A percentile compares a stretch with the other conserved stretches of the same genome.
Conservation (phyloP, 352 stramenopile genomes). For the Pythium biforme region DNA sequence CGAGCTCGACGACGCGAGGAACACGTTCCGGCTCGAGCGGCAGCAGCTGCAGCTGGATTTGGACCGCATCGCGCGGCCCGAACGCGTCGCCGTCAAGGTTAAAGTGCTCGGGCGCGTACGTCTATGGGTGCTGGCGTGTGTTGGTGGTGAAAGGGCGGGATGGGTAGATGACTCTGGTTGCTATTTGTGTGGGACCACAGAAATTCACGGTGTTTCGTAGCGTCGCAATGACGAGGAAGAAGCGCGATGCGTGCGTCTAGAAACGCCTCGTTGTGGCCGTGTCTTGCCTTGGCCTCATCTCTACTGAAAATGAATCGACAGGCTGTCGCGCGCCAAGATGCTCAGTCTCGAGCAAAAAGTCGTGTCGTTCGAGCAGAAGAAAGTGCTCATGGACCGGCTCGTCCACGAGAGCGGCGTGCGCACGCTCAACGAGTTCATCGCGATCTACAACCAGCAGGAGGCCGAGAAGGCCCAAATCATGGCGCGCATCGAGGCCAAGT, state of each 20-base stretch:
- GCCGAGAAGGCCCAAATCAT: constrained; percentile 49
- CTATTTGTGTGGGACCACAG: constrained; percentile 1
- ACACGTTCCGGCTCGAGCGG: constrained; percentile 46
- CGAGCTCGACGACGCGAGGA: constrained; percentile 47
- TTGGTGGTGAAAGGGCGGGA: too few species aligned
- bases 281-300: too few species aligned
- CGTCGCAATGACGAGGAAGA: constrained; percentile 35
- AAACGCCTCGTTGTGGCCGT: too few species aligned
- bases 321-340: constrained; percentile 44
- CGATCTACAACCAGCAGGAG: constrained; percentile 63
- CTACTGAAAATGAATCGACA: too few species aligned
- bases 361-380: constrained; percentile 73
- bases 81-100: constrained; percentile 38
- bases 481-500: constrained; percentile 50
- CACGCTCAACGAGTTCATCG: constrained; percentile 65
- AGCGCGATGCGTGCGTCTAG: constrained; percentile 31
- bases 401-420: constrained; percentile 45
- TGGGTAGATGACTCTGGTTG: neutral
- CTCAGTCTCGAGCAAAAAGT: constrained; percentile 61
- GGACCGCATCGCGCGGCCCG: constrained; percentile 41
- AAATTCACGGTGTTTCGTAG: constrained; percentile 34
- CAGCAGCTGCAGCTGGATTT: constrained; percentile 48
- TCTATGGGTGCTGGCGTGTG: neutral
- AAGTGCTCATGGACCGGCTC: constrained; percentile 55
- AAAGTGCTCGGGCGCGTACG: constrained; percentile 29